Conservation (phyloP, 1,284 basidiomycete genomes). For the Trametes versicolor region DNA sequence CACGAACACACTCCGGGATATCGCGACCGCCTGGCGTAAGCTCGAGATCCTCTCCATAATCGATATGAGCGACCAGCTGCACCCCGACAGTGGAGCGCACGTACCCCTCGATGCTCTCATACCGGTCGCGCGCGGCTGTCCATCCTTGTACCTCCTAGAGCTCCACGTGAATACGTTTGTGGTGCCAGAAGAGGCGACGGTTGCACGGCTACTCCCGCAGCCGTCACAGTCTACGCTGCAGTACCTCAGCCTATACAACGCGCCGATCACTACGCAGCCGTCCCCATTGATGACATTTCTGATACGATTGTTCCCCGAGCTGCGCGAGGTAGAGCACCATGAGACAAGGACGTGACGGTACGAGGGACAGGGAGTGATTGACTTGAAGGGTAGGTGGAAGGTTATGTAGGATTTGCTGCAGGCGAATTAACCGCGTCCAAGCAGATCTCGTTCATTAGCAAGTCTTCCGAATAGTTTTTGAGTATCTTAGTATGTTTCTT, state of each 20-base stretch:
- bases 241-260: background rate
- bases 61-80: background rate
- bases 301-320: background rate
- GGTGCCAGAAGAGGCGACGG: background rate
- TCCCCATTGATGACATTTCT: background rate
- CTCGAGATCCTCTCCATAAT: background rate
- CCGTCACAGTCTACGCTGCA: background rate
- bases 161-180: background rate
- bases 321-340: no score
- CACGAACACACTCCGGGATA: background rate
- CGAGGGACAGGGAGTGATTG: no score
- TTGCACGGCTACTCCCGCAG: background rate
- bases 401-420: no score
- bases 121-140: conserved; percentile 6
- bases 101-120: conserved; percentile 5
- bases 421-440: no score
- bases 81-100: background rate
- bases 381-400: no score
- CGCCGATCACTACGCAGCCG: background rate
- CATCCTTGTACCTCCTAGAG: background rate
- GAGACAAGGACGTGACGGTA: no score
- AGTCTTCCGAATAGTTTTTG: no score
- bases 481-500: no score
- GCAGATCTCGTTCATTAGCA: no score
- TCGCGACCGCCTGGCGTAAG: background rate